Evolutionary conservation across 768 basidiomycete genomes (phyloP), one percentile per base, ranked within the genome.

Genomic region (Leucocoprinus sp.): DNA sequence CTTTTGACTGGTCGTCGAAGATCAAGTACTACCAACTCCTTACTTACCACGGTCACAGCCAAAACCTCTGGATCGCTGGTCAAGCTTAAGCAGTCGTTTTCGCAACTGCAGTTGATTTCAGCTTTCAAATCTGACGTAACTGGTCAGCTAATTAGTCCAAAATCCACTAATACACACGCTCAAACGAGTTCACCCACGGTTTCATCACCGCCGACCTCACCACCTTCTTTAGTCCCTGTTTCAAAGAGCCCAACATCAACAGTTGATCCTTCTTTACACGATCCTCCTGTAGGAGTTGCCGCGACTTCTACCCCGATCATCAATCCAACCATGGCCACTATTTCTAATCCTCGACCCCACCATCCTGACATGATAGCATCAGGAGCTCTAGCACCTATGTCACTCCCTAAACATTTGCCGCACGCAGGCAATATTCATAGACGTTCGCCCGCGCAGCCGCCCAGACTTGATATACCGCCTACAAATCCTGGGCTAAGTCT

Each of bases 401-500:
- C 29, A 8, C 26, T 36, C 15, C 43, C 34, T 18, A 37, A 37
- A 26, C 50, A 31, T 19, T 22, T 37, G 19, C 35, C 26, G 14
- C 24, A 9, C 14, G 18, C 36, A n/a, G 33, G 23, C 8, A 23
- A 28, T 31, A 9, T 40, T 19, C 39, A 35, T 19, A 23, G 24
- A 37, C 48, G 27, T 17, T n/a, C 42, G 8, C 28, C 29, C 8
- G 28, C 24, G 22, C 44, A 35, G 21, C 44, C 43, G 35, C 54
- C 54, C 27, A 37, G 39, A 45, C 51, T 57, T 26, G 52, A 43
- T n/a, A 46, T 54, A 24, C 50, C 58, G 37, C 48, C 57, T 5
- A 49, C 55, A 11, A 55, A 53, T 24, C 55, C 57, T 19, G 54
- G 61, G 3, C 56, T 64, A 42, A 62, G 59, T 43, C 24, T 60